Evolutionary conservation across 257 asterid species (phyloP).

Genomic region (Mitragyna speciosa): DNA sequence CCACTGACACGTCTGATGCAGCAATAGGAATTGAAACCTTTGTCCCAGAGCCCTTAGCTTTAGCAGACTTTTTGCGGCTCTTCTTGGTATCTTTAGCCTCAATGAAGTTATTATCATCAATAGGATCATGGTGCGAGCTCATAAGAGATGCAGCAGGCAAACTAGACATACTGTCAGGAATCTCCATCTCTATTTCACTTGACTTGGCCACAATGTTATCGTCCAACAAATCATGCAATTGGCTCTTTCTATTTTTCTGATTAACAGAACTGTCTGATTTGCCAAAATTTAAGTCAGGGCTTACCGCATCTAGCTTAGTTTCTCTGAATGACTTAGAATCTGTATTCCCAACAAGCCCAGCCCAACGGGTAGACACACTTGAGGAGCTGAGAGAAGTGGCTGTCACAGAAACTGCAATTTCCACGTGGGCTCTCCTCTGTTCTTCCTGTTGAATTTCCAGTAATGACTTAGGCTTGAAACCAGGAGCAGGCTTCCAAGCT

Average conservation of each 20-base stretch:
- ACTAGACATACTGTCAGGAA: conserved; percentile 31
- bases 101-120: conserved; percentile 62
- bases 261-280: conserved; percentile 42
- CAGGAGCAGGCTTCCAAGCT: conserved; percentile 98
- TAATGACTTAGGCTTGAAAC: conserved; percentile 86
- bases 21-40: conserved; percentile 50
- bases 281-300: conserved; percentile 27
- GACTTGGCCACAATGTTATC: conserved; percentile 39
- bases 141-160: conserved; percentile 29
- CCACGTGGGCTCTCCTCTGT: conserved; percentile 75
- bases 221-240: conserved; percentile 64
- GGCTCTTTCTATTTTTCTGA: conserved; percentile 56
- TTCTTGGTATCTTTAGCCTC: conserved; percentile 91
- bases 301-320: conserved; percentile 38
- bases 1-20: conserved; percentile 49
- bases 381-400: conserved; percentile 53
- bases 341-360: conserved; percentile 50
- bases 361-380: conserved; percentile 64
- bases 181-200: conserved; percentile 46
- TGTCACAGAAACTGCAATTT: conserved; percentile 50
- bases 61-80: conserved; percentile 84
- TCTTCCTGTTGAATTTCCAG: conserved; percentile 95
- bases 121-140: conserved; percentile 42
- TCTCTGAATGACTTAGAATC: conserved; percentile 53
- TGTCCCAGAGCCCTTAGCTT: conserved; percentile 62